These are phyloP conservation scores for Thraustochytrium sp. DNA, from an alignment of 352 stramenopile species.

Conservation along the genomic window DNA sequence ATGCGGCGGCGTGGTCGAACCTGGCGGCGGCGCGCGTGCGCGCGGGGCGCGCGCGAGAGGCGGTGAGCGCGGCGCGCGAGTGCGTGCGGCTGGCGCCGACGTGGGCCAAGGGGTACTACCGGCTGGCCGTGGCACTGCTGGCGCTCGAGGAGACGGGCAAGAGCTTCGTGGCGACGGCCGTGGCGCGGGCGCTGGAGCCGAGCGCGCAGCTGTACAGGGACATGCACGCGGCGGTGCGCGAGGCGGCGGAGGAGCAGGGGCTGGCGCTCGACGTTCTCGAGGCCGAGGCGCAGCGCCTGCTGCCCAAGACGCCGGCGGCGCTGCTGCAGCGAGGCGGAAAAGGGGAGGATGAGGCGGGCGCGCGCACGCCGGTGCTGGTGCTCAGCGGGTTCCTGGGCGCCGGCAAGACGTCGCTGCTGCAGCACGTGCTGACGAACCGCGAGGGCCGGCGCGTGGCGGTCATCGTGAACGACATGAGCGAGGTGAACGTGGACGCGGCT, in stretches of 20 bases:
- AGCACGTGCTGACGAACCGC: slow-evolving; percentile 79
- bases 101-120: slow-evolving; percentile 35
- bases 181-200: slow-evolving; percentile 2
- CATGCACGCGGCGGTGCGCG: neutral
- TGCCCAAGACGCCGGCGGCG: neutral
- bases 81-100: neutral
- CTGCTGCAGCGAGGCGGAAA: neutral
- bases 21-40: neutral
- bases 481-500: slow-evolving; percentile 77
- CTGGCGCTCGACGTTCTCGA: neutral
- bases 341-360: neutral
- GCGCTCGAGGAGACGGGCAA: neutral
- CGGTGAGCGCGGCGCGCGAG: neutral
- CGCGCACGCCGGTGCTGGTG: slow-evolving; percentile 74
- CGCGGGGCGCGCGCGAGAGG: neutral
- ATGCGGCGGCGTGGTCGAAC: neutral
- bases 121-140: neutral
- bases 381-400: slow-evolving; percentile 86
- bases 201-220: slow-evolving; percentile 10
- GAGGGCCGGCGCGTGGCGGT: slow-evolving; percentile 67
- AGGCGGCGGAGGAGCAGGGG: neutral
- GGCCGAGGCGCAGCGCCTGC: neutral
- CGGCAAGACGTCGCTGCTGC: slow-evolving; percentile 86
- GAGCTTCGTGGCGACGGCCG: neutral
- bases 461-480: slow-evolving; percentile 83